These are phyloP conservation scores for Ceratobasidium sp. DNA, from an alignment of 1,284 basidiomycete genomes.

Conservation along the genomic window DNA sequence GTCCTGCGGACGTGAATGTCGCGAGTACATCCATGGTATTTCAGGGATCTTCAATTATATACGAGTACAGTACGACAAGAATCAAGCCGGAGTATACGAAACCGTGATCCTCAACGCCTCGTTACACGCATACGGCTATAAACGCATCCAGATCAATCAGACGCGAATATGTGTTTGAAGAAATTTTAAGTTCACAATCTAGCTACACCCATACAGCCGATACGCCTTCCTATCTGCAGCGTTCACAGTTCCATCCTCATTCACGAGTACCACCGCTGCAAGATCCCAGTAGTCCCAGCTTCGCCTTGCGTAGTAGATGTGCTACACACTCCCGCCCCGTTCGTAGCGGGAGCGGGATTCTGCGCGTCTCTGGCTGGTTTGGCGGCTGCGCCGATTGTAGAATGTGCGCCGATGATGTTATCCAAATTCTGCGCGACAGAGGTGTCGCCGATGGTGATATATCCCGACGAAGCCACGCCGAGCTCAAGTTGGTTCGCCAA, in stretches of 20 bases:
- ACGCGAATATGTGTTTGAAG: not conserved
- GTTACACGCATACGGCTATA: conserved; percentile 74
- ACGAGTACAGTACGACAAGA: conserved; percentile 56
- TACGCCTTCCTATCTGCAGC: conserved; percentile 65
- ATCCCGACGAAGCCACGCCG: conserved; percentile 60
- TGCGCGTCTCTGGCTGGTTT: conserved; percentile 69
- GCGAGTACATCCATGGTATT: too few relatives aligned
- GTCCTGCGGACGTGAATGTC: too few relatives aligned
- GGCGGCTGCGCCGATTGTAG: conserved; percentile 63
- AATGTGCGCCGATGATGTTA: conserved; percentile 56
- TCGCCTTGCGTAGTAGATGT: conserved; percentile 61
- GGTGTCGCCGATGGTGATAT: conserved; percentile 4
- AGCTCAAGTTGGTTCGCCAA: conserved; percentile 64
- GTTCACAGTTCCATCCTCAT: conserved; percentile 62
- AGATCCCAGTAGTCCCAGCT: conserved; percentile 71
- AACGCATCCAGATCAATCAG: conserved; percentile 6
- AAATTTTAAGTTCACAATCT: conserved; percentile 73
- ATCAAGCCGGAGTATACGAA: conserved; percentile 72
- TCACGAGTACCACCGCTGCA: conserved; percentile 67
- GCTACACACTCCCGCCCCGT: conserved; percentile 67
- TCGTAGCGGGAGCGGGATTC: conserved; percentile 62
- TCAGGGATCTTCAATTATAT: too few relatives aligned
- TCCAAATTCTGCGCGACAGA: conserved; percentile 25
- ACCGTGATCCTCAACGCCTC: conserved; percentile 66
- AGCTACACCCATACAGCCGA: conserved; percentile 72